Evolutionary conservation across 768 basidiomycete genomes (phyloP).

Genomic region (Russula emetica): DNA sequence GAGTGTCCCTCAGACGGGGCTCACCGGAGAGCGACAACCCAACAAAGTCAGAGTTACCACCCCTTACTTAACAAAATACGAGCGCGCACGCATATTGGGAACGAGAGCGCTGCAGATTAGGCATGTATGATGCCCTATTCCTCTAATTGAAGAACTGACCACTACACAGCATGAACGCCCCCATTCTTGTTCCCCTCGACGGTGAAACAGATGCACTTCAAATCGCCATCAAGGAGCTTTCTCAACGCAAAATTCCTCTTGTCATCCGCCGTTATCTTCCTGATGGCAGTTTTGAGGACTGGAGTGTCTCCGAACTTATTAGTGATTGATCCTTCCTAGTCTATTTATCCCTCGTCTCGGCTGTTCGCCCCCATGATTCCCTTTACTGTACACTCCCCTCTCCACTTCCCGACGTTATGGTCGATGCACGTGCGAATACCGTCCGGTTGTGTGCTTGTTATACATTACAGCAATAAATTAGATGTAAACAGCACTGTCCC

Average conservation of each 20-base stretch:
- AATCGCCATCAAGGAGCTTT: constrained; percentile 99
- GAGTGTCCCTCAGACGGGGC: constrained; percentile 39
- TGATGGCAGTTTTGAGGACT: constrained; percentile 92
- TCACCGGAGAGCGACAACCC: constrained; percentile 74
- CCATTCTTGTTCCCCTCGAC: constrained; percentile 94
- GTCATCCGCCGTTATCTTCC: constrained; percentile 96
- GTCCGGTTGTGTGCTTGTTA: constrained; percentile 13
- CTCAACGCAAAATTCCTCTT: constrained; percentile 95
- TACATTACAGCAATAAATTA: constrained; percentile 30
- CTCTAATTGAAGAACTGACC: constrained; percentile 4
- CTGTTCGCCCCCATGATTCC: constrained; percentile 16
- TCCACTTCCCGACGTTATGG: not conserved
- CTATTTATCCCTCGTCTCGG: not conserved
- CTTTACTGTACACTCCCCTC: constrained; percentile 4
- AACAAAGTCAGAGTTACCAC: constrained; percentile 94
- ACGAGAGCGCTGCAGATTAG: constrained; percentile 97
- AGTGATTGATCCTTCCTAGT: constrained; percentile 52
- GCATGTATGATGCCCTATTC: constrained; percentile 42
- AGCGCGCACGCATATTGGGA: constrained; percentile 92
- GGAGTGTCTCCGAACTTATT: constrained; percentile 89
- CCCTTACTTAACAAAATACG: constrained; percentile 98
- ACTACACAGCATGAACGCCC: constrained; percentile 88
- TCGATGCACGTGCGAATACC: not conserved
- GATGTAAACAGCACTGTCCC: constrained; percentile 20
- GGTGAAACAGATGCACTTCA: constrained; percentile 98